Evolutionary conservation across 1,284 basidiomycete species (phyloP), one percentile per base, ranked within the genome.

Genomic region (Xerocomus nothofagi): DNA sequence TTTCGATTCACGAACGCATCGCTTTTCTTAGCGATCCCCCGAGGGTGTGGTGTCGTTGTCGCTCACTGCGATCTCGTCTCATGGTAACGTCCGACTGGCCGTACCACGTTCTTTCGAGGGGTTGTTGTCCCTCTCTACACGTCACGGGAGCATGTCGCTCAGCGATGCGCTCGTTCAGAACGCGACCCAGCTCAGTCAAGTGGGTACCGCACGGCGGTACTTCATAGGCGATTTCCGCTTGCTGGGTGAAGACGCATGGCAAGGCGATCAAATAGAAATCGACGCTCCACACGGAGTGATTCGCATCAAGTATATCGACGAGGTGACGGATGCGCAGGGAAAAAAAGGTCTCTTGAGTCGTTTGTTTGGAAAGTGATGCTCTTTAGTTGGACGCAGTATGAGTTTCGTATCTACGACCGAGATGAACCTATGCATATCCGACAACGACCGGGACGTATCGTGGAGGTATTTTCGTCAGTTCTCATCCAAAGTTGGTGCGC

Each of bases 31-130:
- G 59, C 45, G 44, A 14, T 40, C 50, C 15, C 21, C 63, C 12
- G 53, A 55, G 0, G 39, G 39, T 3, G 36, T 40, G 3, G 37
- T 43, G 0, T 55, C 63, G 12, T 65, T 58, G 33, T 40, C 30
- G 3, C 24, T 65, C 14, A 54, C 36, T 0, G 58, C 50, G 0
- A 26, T 23, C 0, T n/a, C 54, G 2, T 10, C 30, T 0, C 39
- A 63, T 6, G 57, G 66, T 1, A 6, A 30, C 5, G 15, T 69
- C 26, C 47, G 40, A 2, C 20, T 69, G 0, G 24, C 47, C 0
- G 1, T 67, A 1, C 66, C 65, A 0, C 56, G 38, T 3, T 51
- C 59, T 9, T 69, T 69, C 20, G 37, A 50, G 3, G 63, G 65
- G 0, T 5, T 65, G 17, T 18, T 69, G 3, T 38, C 40, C 6